Conservation (phyloP, 768 basidiomycete genomes). For the Suillus lakei region DNA sequence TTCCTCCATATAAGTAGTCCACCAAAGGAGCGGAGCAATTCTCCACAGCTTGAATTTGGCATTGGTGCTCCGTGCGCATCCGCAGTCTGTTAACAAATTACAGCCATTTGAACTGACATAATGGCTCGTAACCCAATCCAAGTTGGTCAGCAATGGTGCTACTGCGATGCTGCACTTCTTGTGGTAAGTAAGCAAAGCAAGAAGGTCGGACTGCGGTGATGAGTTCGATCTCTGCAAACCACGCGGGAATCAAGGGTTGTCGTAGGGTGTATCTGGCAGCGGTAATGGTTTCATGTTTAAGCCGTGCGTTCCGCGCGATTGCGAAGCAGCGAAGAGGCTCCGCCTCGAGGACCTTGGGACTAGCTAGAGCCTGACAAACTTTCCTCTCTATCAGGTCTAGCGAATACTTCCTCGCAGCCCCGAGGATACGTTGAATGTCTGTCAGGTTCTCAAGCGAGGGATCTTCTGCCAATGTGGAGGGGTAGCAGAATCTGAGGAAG, state of each 20-base stretch:
- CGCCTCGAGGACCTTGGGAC: conserved; percentile 14
- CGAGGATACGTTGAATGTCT: conserved; percentile 22
- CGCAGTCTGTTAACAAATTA: background rate
- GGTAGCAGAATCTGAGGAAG: conserved; percentile 23
- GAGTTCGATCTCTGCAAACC: conserved; percentile 23
- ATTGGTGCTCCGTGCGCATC: background rate
- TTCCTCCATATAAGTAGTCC: conserved; percentile 14
- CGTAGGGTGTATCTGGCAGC: conserved; percentile 30
- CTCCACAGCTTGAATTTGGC: background rate
- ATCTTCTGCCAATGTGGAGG: conserved; percentile 6
- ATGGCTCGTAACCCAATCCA: conserved; percentile 5
- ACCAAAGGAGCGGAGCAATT: background rate
- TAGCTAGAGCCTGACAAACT: conserved; percentile 20
- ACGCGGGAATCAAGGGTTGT: conserved; percentile 21
- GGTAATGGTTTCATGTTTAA: conserved; percentile 22
- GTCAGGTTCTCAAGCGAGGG: background rate
- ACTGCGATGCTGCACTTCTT: conserved; percentile 7
- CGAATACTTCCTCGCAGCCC: conserved; percentile 46
- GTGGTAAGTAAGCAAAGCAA: conserved; percentile 20
- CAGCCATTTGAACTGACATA: background rate
- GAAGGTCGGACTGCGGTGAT: conserved; percentile 24
- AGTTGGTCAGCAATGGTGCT: background rate
- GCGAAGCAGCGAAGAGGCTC: conserved; percentile 32
- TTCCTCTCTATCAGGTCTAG: conserved; percentile 39
- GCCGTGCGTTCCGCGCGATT: conserved; percentile 26